A percentile compares a stretch with the other conserved stretches of the same genome.
phyloP scores from a whole-genome alignment of 2,329 filamentous ascomycete genomes.

The Phialophora tarda region DNA sequence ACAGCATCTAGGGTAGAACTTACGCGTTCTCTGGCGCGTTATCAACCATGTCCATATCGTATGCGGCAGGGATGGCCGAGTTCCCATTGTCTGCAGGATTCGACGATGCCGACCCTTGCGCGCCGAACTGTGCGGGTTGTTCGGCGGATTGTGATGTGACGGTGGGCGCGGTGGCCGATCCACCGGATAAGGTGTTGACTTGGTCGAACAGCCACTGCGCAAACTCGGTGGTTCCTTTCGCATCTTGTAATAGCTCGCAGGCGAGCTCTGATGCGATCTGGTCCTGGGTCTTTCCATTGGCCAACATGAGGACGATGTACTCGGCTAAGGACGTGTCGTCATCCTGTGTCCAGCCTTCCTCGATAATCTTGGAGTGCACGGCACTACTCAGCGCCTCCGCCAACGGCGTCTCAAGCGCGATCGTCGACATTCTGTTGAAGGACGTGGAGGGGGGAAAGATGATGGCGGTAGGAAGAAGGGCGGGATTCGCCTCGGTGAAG shows the following conservation, averaged over 20 bases:
- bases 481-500: slow-evolving; percentile 18
- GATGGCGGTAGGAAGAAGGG: not conserved
- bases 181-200: slow-evolving; percentile 55
- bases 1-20: slow-evolving; percentile 11
- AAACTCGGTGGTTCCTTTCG: slow-evolving; percentile 81
- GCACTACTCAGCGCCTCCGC: slow-evolving; percentile 80
- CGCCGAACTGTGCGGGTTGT: slow-evolving; percentile 65
- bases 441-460: not conserved
- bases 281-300: slow-evolving; percentile 89
- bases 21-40: slow-evolving; percentile 41
- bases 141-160: slow-evolving; percentile 56
- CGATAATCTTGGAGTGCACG: slow-evolving; percentile 88
- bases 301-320: slow-evolving; percentile 96
- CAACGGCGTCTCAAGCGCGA: slow-evolving; percentile 74
- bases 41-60: slow-evolving; percentile 38
- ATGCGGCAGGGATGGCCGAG: slow-evolving; percentile 36
- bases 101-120: slow-evolving; percentile 39
- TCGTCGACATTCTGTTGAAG: slow-evolving; percentile 35
- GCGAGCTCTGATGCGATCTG: slow-evolving; percentile 88
- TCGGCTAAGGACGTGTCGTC: slow-evolving; percentile 85
- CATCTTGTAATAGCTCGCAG: slow-evolving; percentile 85
- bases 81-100: slow-evolving; percentile 62
- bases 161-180: slow-evolving; percentile 19
- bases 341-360: slow-evolving; percentile 88
- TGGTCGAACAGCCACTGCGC: slow-evolving; percentile 93